These are phyloP conservation scores for Aspergillus sergii DNA, from an alignment of 2,329 filamentous ascomycete species.

Conservation along the genomic window DNA sequence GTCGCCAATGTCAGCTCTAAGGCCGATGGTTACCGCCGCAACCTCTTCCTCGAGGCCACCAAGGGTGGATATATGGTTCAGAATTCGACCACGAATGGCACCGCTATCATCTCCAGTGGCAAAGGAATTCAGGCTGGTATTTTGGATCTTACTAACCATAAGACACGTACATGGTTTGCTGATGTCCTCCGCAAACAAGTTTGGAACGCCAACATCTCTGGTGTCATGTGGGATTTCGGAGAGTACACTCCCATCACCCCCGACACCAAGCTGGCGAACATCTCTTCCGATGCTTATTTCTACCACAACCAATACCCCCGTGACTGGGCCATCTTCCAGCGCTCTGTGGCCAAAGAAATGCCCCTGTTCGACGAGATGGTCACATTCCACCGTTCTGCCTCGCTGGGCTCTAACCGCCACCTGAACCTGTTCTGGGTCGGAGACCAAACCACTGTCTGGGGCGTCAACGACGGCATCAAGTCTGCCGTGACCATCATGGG, in stretches of 20 bases:
- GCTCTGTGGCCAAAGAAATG: background rate
- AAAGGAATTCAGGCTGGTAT: conserved; percentile 41
- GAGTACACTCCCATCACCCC: conserved; percentile 37
- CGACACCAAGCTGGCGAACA: conserved; percentile 30
- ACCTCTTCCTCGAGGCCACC: background rate
- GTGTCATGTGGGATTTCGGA: conserved; percentile 41
- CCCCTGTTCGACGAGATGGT: conserved; percentile 23
- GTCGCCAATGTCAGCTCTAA: background rate
- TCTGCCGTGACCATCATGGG: background rate
- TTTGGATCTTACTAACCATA: conserved; percentile 39
- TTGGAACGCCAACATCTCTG: conserved; percentile 32
- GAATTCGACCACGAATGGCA: conserved; percentile 37
- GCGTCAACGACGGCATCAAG: conserved; percentile 28
- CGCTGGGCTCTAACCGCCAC: conserved; percentile 34
- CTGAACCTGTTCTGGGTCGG: conserved; percentile 45
- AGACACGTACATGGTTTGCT: conserved; percentile 35
- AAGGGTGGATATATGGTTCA: conserved; percentile 19
- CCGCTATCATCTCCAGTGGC: conserved; percentile 38
- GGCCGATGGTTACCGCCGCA: conserved; percentile 7
- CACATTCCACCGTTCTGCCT: conserved; percentile 39
- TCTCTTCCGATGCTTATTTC: background rate
- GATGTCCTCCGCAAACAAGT: conserved; percentile 29
- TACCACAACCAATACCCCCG: background rate
- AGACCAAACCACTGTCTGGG: conserved; percentile 39
- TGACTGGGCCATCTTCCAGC: background rate